These are phyloP conservation scores for Beauveria varroae DNA, from an alignment of 2,329 filamentous ascomycete species.

Conservation along the genomic window DNA sequence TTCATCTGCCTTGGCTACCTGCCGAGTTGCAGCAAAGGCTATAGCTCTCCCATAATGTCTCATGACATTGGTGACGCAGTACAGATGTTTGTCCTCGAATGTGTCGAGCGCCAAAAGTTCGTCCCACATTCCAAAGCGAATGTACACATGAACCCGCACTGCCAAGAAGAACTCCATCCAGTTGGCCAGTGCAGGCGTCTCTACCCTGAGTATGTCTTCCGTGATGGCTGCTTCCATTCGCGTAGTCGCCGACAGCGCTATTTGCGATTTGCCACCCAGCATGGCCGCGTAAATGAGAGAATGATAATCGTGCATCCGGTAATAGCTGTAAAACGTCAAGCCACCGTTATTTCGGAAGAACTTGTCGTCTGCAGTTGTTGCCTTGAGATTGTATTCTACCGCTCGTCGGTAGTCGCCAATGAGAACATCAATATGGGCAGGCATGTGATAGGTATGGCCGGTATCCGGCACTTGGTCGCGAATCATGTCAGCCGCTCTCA, in stretches of 20 bases:
- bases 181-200: no score
- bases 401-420: constrained; percentile 61
- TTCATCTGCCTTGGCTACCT: no score
- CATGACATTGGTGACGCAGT: no score
- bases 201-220: no score
- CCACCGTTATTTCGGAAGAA: constrained; percentile 43
- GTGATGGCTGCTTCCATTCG: constrained; percentile 42
- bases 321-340: constrained; percentile 62
- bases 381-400: constrained; percentile 54
- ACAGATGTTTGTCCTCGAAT: no score
- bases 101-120: no score
- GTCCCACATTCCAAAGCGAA: no score
- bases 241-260: constrained; percentile 48
- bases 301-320: constrained; percentile 61
- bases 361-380: constrained; percentile 39
- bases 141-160: no score
- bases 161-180: no score
- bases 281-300: constrained; percentile 65
- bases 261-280: constrained; percentile 55
- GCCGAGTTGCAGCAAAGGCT: no score
- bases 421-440: constrained; percentile 64
- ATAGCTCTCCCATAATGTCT: no score
- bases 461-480: constrained; percentile 50
- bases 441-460: constrained; percentile 66
- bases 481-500: constrained; percentile 52